Evolutionary conservation across 805 yeast species (phyloP).

Genomic region (Candida golubevii): DNA sequence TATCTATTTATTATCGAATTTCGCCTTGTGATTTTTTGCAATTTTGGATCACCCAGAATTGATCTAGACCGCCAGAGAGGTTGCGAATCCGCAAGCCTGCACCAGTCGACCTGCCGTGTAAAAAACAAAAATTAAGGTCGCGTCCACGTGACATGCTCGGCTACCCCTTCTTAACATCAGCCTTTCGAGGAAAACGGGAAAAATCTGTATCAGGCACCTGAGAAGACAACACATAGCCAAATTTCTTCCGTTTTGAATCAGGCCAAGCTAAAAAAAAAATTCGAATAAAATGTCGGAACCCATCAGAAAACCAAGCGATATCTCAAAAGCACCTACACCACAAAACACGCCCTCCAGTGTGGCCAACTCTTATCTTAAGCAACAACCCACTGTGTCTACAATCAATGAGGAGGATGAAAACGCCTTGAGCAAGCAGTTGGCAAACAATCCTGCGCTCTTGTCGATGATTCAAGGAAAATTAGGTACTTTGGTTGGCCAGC

Average conservation of each 20-base stretch:
- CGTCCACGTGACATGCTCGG: slow-evolving; percentile 6
- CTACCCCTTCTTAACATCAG: slow-evolving; percentile 3
- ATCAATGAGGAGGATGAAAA: slow-evolving; percentile 52
- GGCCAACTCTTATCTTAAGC: slow-evolving; percentile 65
- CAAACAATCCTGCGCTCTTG: slow-evolving; percentile 76
- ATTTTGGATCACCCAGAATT: too few relatives aligned
- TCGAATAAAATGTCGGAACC: slow-evolving; percentile 71
- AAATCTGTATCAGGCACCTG: not conserved
- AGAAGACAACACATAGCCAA: not conserved
- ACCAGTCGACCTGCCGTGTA: too few relatives aligned
- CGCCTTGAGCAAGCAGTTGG: slow-evolving; percentile 45
- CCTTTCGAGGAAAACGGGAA: slow-evolving; percentile 7
- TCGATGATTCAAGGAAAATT: slow-evolving; percentile 88
- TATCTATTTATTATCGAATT: not conserved
- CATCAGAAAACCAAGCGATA: slow-evolving; percentile 70
- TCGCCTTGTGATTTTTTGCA: not conserved
- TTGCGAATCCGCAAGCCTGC: too few relatives aligned
- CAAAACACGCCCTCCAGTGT: slow-evolving; percentile 96
- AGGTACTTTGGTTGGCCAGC: slow-evolving; percentile 77
- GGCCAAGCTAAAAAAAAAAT: not conserved
- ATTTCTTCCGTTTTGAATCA: not conserved
- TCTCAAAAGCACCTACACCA: slow-evolving; percentile 94
- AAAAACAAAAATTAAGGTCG: not conserved
- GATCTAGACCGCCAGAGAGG: too few relatives aligned
- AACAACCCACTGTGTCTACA: slow-evolving; percentile 54